Percentiles rank a stretch among this genome's conserved stretches.
These are phyloP conservation scores for Multifurca ochricompacta DNA, from an alignment of 768 basidiomycete genomes.

Conservation along the genomic window DNA sequence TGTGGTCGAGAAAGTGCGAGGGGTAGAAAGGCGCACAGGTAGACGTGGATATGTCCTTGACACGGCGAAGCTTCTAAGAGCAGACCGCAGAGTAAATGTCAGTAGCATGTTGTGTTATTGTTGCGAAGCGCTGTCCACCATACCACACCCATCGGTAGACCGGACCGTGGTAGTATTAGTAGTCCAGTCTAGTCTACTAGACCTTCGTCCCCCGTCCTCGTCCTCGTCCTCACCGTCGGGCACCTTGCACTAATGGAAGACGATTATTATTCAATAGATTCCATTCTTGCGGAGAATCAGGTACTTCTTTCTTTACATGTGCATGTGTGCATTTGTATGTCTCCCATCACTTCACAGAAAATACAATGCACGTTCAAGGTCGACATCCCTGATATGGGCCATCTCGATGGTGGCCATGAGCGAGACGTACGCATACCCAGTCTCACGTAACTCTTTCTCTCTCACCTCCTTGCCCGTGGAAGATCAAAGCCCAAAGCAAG, in stretches of 20 bases:
- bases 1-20: slow-evolving; percentile 27
- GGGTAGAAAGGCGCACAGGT: neutral
- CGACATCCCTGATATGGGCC: slow-evolving; percentile 78
- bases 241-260: too few species aligned
- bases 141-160: too few species aligned
- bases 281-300: slow-evolving; percentile 90
- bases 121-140: too few species aligned
- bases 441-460: neutral
- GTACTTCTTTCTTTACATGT: slow-evolving; percentile 29
- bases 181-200: too few species aligned
- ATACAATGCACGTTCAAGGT: slow-evolving; percentile 90
- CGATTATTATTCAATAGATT: slow-evolving; percentile 88
- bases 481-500: slow-evolving; percentile 77
- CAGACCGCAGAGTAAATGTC: slow-evolving; percentile 1
- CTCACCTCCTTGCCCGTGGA: neutral
- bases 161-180: neutral
- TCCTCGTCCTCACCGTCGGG: too few species aligned
- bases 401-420: slow-evolving; percentile 80
- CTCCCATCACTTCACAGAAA: slow-evolving; percentile 44
- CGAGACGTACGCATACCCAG: slow-evolving; percentile 48
- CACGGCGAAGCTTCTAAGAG: neutral
- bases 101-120: neutral
- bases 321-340: neutral
- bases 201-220: too few species aligned
- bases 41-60: neutral